Evolutionary conservation across 148 eudicot genomes (phyloP).

Genomic region (Vaccinium darrowii): DNA sequence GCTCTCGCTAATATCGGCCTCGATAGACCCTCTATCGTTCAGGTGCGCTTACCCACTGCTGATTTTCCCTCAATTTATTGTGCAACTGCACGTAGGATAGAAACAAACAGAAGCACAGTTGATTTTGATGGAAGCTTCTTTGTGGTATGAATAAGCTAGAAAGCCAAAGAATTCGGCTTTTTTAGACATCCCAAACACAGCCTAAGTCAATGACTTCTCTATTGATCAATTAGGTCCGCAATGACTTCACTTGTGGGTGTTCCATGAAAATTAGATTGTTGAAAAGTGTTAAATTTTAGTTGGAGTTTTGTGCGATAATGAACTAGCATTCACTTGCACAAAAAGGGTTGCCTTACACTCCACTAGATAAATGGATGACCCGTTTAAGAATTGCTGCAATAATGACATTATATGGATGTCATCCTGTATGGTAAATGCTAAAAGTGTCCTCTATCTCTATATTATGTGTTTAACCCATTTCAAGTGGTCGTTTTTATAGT

Average conservation of each 20-base stretch:
- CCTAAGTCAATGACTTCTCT: background rate
- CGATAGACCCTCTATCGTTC: conserved; percentile 63
- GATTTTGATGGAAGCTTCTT: background rate
- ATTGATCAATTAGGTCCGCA: background rate
- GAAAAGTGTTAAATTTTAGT: background rate
- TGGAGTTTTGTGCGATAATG: background rate
- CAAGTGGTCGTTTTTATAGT: background rate
- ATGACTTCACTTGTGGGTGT: background rate
- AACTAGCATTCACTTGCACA: background rate
- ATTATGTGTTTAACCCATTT: background rate
- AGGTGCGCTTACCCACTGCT: conserved; percentile 35
- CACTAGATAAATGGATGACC: background rate
- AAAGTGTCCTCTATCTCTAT: background rate
- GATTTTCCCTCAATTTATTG: background rate
- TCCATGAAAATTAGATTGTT: background rate
- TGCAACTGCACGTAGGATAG: background rate
- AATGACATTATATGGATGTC: background rate
- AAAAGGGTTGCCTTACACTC: background rate
- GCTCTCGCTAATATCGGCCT: conserved; percentile 59
- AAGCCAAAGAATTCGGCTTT: background rate
- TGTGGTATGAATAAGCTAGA: background rate
- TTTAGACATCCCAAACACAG: background rate
- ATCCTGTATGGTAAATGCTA: background rate
- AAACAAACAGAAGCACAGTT: background rate
- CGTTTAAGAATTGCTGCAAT: background rate